A percentile compares a stretch with the other conserved stretches of the same genome.
Conservation (phyloP, 257 asterid species). For the Primulina eburnea region DNA sequence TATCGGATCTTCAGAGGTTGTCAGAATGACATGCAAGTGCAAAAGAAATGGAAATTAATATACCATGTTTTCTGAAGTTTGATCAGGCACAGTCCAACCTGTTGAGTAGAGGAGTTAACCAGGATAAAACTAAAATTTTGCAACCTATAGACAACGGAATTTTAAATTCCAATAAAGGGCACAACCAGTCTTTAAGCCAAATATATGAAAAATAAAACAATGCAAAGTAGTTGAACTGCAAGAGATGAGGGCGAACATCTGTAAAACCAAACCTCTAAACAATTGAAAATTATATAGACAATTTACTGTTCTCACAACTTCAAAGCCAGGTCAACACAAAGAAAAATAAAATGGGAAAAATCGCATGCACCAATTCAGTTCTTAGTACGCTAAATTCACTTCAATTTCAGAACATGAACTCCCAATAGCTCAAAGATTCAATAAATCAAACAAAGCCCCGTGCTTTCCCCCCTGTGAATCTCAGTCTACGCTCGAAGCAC, state of each 20-base stretch:
- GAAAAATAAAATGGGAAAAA: neutral
- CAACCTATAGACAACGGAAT: constrained; percentile 12
- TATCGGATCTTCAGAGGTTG: neutral
- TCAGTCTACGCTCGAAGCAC: neutral
- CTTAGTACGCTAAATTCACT: neutral
- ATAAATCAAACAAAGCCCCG: neutral
- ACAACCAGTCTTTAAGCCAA: neutral
- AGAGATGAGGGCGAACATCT: neutral
- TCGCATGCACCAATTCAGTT: neutral
- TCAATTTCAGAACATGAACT: neutral
- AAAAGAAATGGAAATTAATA: neutral
- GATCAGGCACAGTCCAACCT: constrained; percentile 27
- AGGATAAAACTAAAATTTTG: constrained; percentile 13
- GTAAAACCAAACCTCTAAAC: neutral
- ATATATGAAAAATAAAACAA: neutral
- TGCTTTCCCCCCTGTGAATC: neutral
- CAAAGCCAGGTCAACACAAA: neutral
- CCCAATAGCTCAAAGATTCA: neutral
- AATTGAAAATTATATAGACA: neutral
- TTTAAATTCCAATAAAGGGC: neutral
- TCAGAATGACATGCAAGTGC: neutral
- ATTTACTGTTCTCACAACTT: neutral
- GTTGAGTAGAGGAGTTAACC: constrained; percentile 20
- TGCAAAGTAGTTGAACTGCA: neutral
- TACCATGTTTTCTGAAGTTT: constrained; percentile 34